Percentiles rank a stretch among this genome's conserved stretches.
These are phyloP conservation scores for Pichia ethanolica DNA, from an alignment of 805 yeast species.

Conservation along the genomic window DNA sequence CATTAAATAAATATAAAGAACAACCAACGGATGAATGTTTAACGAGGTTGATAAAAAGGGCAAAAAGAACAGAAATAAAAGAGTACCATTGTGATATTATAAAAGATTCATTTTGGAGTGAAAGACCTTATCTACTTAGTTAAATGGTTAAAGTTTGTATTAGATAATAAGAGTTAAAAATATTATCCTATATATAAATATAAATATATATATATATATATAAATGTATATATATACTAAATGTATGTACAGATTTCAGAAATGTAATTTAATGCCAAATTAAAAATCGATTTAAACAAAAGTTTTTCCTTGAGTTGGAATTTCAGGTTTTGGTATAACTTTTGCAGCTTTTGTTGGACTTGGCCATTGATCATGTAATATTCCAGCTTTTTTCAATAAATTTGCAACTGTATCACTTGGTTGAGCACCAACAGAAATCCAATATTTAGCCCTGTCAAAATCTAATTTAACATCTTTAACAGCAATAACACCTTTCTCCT, in stretches of 20 bases:
- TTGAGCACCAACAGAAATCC: slow-evolving; percentile 97
- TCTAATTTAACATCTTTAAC: slow-evolving; percentile 77
- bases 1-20: slow-evolving; percentile 1
- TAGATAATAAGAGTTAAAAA: too few species aligned
- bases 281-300: slow-evolving; percentile 14
- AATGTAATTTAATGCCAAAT: too few species aligned
- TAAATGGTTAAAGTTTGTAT: background rate
- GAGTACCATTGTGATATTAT: slow-evolving; percentile 55
- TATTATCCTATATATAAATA: too few species aligned
- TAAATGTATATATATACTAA: background rate
- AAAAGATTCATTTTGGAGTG: slow-evolving; percentile 54
- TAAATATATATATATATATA: background rate
- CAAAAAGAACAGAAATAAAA: slow-evolving; percentile 39
- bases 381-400: slow-evolving; percentile 72
- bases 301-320: slow-evolving; percentile 18
- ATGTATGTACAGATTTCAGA: slow-evolving; percentile 1
- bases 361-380: slow-evolving; percentile 54
- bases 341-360: slow-evolving; percentile 31
- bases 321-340: slow-evolving; percentile 15
- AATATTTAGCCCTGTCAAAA: slow-evolving; percentile 83
- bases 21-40: slow-evolving; percentile 36
- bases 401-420: slow-evolving; percentile 77
- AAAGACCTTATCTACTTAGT: slow-evolving; percentile 32
- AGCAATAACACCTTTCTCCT: slow-evolving; percentile 47
- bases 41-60: slow-evolving; percentile 41